Conservation (phyloP, 257 asterid species). For the Mentha longifolia region DNA sequence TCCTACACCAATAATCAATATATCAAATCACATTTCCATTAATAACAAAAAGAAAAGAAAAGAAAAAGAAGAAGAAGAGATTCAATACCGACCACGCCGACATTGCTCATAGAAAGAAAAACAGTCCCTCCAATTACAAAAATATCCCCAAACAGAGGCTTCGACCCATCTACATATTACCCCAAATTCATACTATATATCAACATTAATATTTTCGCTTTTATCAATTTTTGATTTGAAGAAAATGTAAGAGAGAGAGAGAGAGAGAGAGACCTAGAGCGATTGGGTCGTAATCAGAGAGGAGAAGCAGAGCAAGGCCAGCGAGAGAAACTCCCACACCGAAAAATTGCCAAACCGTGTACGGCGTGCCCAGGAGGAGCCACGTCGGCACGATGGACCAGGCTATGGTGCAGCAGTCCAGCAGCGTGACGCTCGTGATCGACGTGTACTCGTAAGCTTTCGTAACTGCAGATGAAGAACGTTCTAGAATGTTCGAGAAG, state of each 20-base stretch:
- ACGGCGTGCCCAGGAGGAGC: conserved; percentile 54
- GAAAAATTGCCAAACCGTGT: conserved; percentile 52
- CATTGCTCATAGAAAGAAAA: conserved; percentile 60
- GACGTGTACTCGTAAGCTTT: conserved; percentile 67
- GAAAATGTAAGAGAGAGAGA: no score
- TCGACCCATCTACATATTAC: conserved; percentile 59
- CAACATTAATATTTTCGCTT: no score
- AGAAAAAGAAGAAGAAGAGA: background rate
- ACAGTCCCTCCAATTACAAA: conserved; percentile 58
- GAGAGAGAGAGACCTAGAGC: conserved; percentile 45
- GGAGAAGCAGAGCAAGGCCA: conserved; percentile 58
- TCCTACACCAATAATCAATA: conserved; percentile 48
- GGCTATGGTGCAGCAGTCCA: conserved; percentile 67
- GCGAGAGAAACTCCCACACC: conserved; percentile 59
- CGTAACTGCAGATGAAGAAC: conserved; percentile 43
- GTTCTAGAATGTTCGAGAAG: no score
- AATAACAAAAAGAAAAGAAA: no score
- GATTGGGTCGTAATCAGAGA: conserved; percentile 56
- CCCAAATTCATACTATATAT: no score
- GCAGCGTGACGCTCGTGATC: conserved; percentile 64
- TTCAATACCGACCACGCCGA: conserved; percentile 51
- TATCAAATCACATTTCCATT: no score
- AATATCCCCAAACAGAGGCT: conserved; percentile 64
- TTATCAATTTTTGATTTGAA: no score
- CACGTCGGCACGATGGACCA: conserved; percentile 70